A percentile compares a stretch with the other conserved stretches of the same genome.
Conservation (phyloP, 495 filamentous ascomycete species). For the Aspergillus sclerotioniger region DNA sequence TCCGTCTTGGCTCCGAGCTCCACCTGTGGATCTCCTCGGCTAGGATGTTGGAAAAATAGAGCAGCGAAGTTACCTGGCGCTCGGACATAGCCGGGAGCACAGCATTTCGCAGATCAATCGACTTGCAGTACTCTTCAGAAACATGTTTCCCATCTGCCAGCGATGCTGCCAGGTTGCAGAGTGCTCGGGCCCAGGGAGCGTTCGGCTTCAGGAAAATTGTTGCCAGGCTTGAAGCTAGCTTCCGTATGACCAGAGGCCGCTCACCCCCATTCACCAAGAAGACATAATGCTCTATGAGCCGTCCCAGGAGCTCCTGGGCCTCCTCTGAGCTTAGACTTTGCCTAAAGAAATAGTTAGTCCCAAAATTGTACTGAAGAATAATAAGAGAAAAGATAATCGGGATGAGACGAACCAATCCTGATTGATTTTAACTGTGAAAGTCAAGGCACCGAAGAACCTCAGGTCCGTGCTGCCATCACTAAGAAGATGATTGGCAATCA, state of each 20-base stretch:
- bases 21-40: slow-evolving; percentile 71
- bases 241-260: slow-evolving; percentile 67
- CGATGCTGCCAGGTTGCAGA: slow-evolving; percentile 65
- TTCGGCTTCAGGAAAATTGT: slow-evolving; percentile 75
- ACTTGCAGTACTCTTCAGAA: slow-evolving; percentile 48
- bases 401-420: slow-evolving; percentile 60
- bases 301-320: slow-evolving; percentile 61
- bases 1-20: slow-evolving; percentile 20
- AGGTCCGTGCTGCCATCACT: slow-evolving; percentile 63
- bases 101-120: slow-evolving; percentile 41
- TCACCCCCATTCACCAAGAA: slow-evolving; percentile 56
- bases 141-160: slow-evolving; percentile 54
- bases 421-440: slow-evolving; percentile 90
- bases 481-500: slow-evolving; percentile 73
- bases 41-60: slow-evolving; percentile 72
- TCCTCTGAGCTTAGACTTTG: slow-evolving; percentile 60
- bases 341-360: slow-evolving; percentile 36
- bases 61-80: slow-evolving; percentile 53
- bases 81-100: slow-evolving; percentile 51
- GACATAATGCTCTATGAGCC: slow-evolving; percentile 67
- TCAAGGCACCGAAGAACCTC: slow-evolving; percentile 91
- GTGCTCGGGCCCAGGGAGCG: slow-evolving; percentile 62
- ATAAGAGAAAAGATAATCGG: neutral
- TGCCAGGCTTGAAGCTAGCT: slow-evolving; percentile 79
- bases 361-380: too few relatives aligned